phyloP scores from a whole-genome alignment of 1,284 basidiomycete genomes.

The Takashimella tepidaria region DNA sequence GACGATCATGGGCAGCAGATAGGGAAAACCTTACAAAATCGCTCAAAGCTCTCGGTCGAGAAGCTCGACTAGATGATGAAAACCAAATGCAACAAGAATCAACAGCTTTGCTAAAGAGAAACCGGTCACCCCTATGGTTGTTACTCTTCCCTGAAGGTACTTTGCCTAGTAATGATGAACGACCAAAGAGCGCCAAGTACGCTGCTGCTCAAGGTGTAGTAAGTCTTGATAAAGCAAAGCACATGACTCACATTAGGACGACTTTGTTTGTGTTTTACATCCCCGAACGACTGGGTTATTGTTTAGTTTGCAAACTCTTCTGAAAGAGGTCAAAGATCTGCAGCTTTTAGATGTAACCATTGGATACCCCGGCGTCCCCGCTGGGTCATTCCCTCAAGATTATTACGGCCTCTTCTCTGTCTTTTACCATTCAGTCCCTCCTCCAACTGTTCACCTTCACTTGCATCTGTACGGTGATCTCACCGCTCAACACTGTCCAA shows the following conservation, averaged over 20 bases:
- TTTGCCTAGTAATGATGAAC: constrained; percentile 72
- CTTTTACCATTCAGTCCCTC: constrained; percentile 74
- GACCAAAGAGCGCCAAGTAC: constrained; percentile 75
- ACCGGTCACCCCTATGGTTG: constrained; percentile 67
- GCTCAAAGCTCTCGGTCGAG: constrained; percentile 43
- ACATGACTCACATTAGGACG: constrained; percentile 53
- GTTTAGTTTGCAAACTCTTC: constrained; percentile 74
- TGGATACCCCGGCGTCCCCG: constrained; percentile 71
- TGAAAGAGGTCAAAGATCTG: constrained; percentile 68
- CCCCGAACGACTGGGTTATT: constrained; percentile 87
- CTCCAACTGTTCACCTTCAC: constrained; percentile 82
- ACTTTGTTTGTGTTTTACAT: constrained; percentile 72
- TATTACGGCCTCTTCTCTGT: constrained; percentile 72
- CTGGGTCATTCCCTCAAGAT: constrained; percentile 46
- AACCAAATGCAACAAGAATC: neutral
- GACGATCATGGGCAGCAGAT: constrained; percentile 81
- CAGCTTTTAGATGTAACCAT: constrained; percentile 83
- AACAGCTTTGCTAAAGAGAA: constrained; percentile 50
- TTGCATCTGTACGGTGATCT: constrained; percentile 66
- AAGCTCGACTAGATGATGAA: constrained; percentile 57
- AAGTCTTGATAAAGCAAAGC: constrained; percentile 45
- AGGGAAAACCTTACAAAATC: constrained; percentile 54
- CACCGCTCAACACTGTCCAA: constrained; percentile 9
- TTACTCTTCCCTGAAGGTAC: constrained; percentile 92
- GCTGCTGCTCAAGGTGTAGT: constrained; percentile 40